A percentile compares a stretch with the other conserved stretches of the same genome.
phyloP scores from a whole-genome alignment of 306 rosid genomes.

The Quercus alba region DNA sequence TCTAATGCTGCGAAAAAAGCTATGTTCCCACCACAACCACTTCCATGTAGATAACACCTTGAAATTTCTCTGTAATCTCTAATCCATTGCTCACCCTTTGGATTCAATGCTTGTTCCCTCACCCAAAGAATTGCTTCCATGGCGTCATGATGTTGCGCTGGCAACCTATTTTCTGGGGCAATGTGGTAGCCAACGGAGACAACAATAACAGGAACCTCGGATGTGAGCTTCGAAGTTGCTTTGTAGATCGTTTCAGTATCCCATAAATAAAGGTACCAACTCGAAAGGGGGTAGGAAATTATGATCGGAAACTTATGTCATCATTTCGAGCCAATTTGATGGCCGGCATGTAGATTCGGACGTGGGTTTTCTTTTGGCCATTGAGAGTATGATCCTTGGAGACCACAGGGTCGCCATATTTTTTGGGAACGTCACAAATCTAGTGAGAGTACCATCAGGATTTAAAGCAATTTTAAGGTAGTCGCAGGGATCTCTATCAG shows the following conservation, averaged over 20 bases:
- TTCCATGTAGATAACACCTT: constrained; percentile 49
- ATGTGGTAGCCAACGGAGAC: constrained; percentile 35
- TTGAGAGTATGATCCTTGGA: constrained; percentile 45
- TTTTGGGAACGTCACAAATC: too few relatives aligned
- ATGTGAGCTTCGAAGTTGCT: constrained; percentile 17
- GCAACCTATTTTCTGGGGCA: constrained; percentile 50
- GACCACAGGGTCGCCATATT: constrained; percentile 12
- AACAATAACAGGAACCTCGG: constrained; percentile 36
- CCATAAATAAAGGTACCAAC: constrained; percentile 21
- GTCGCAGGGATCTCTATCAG: too few relatives aligned
- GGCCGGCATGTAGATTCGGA: constrained; percentile 43
- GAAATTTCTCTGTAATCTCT: constrained; percentile 60
- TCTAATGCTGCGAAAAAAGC: constrained; percentile 34
- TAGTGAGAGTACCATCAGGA: too few relatives aligned
- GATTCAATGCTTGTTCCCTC: constrained; percentile 18
- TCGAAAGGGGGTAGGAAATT: constrained; percentile 49
- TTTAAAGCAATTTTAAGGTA: too few relatives aligned
- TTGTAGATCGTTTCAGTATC: neutral
- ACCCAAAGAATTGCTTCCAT: constrained; percentile 45
- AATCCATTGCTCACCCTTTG: constrained; percentile 51
- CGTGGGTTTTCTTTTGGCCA: constrained; percentile 22
- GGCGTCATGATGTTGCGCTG: constrained; percentile 37
- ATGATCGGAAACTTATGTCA: constrained; percentile 46
- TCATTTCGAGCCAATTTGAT: constrained; percentile 46
- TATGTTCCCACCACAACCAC: constrained; percentile 56